Evolutionary conservation across 768 basidiomycete genomes (phyloP), one percentile per base, ranked within the genome.

Genomic region (Rhizopogon roseolus): DNA sequence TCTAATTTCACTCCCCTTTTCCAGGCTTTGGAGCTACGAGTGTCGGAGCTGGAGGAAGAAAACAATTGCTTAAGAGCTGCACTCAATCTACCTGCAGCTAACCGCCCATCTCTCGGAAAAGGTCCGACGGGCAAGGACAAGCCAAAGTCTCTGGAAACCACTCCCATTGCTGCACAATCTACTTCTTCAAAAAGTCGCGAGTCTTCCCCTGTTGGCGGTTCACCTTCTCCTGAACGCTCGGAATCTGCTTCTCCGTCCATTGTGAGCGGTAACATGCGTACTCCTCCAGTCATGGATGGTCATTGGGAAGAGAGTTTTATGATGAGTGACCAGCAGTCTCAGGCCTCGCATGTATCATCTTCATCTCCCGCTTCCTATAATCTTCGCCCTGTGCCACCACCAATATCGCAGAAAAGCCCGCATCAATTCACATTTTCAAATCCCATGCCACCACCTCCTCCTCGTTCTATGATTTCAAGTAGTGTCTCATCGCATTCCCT

Each of bases 61-160:
- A 93, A 93, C 64, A 75, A 74, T 41, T 80, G 76, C 60, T 77
- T 94, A 45, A 82, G 92, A 41, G 80, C 82, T 45, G 81, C 82
- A 19, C 77, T 93, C 53, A 83, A 81, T 61, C 72, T 93, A 25
- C 87, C 89, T 0, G 86, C 87, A 19, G 85, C 89, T 56, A 81
- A 78, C 64, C 78, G 90, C 59, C 80, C 81, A 16, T 71, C 84
- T 2, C 77, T 93, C 48, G 91, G 90, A 42, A 90, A 84, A 71
- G 90, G 90, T 44, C 91, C 90, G 27, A 93, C 90, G 0, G 90
- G 90, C 34, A 90, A 91, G 69, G 90, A 93, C 67, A 91, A 83
- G 64, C 85, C 86, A 48, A 89, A 77, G 61, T 49, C 66, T 6
- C 71, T 71, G n/a, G 79, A 82, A 49, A 62, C 58, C 32, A 50